A percentile compares a stretch with the other conserved stretches of the same genome.
phyloP scores from a whole-genome alignment of 2,329 filamentous ascomycete genomes.

The Cladosporium sp. region DNA sequence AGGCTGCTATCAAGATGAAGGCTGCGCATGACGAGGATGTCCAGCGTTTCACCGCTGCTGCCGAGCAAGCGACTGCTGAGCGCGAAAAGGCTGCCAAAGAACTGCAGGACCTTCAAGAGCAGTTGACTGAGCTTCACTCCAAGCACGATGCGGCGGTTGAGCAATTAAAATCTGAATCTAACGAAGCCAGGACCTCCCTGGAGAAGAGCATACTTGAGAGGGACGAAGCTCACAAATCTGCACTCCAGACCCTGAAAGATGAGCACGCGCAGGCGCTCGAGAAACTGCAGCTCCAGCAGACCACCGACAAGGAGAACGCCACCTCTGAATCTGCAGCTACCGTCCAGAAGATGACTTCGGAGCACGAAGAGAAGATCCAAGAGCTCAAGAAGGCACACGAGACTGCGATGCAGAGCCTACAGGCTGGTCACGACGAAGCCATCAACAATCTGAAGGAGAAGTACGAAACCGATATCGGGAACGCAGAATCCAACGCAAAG shows the following conservation, averaged over 20 bases:
- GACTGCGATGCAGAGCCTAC: constrained; percentile 3
- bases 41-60: background rate
- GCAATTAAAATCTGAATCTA: constrained; percentile 10
- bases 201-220: background rate
- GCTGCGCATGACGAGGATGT: constrained; percentile 4
- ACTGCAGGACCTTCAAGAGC: background rate
- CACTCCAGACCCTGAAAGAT: constrained; percentile 7
- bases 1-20: background rate
- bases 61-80: background rate
- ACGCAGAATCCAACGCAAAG: constrained; percentile 5
- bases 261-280: constrained; percentile 4
- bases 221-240: constrained; percentile 4
- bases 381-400: constrained; percentile 14
- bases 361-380: constrained; percentile 1
- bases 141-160: constrained; percentile 10
- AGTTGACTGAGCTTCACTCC: background rate
- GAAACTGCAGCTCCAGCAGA: background rate
- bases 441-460: constrained; percentile 15
- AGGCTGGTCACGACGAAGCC: constrained; percentile 14
- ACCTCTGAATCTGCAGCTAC: constrained; percentile 1
- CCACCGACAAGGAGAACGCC: constrained; percentile 10
- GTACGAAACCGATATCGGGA: constrained; percentile 14
- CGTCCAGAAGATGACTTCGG: background rate
- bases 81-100: background rate
- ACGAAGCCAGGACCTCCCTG: background rate